Conservation (phyloP, 2,329 filamentous ascomycete species). For the Paramyrothecium sp. region DNA sequence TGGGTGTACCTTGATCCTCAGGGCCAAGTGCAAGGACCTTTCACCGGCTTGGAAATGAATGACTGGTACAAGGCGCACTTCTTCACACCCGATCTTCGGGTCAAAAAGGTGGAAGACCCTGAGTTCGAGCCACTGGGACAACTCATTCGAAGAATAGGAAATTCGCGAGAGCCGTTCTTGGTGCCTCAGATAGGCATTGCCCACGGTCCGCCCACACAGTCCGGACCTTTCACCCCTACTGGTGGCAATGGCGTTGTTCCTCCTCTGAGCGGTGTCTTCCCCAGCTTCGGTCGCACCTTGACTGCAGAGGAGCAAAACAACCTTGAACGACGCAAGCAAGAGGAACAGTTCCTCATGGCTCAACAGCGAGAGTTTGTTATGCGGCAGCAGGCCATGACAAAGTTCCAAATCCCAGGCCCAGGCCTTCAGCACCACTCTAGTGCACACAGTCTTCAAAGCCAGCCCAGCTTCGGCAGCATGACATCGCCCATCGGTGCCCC, state of each 20-base stretch:
- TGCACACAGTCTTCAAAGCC: slow-evolving; percentile 92
- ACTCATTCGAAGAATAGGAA: slow-evolving; percentile 91
- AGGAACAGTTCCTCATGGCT: slow-evolving; percentile 96
- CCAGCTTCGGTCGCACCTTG: slow-evolving; percentile 92
- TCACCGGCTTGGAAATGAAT: slow-evolving; percentile 97
- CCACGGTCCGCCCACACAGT: slow-evolving; percentile 69
- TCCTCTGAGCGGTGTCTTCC: slow-evolving; percentile 90
- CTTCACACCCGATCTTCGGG: slow-evolving; percentile 90
- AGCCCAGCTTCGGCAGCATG: slow-evolving; percentile 94
- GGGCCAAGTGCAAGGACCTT: slow-evolving; percentile 88
- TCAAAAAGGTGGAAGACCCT: slow-evolving; percentile 89
- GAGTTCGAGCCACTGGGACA: slow-evolving; percentile 96
- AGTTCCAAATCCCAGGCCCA: slow-evolving; percentile 60
- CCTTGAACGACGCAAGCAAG: slow-evolving; percentile 91
- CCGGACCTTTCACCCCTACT: slow-evolving; percentile 46
- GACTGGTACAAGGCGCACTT: slow-evolving; percentile 99
- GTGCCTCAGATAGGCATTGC: slow-evolving; percentile 96
- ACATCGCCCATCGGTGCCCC: slow-evolving; percentile 73
- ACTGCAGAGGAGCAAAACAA: slow-evolving; percentile 99
- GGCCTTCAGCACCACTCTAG: slow-evolving; percentile 88
- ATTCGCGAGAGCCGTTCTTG: slow-evolving; percentile 94
- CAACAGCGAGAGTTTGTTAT: slow-evolving; percentile 91
- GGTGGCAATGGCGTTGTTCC: slow-evolving; percentile 68
- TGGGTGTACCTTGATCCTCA: slow-evolving; percentile 98
- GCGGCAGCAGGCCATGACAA: slow-evolving; percentile 76